A percentile compares a stretch with the other conserved stretches of the same genome.
These are phyloP conservation scores for Friedmanniomyces endolithicus DNA, from an alignment of 495 filamentous ascomycete species.

Conservation along the genomic window DNA sequence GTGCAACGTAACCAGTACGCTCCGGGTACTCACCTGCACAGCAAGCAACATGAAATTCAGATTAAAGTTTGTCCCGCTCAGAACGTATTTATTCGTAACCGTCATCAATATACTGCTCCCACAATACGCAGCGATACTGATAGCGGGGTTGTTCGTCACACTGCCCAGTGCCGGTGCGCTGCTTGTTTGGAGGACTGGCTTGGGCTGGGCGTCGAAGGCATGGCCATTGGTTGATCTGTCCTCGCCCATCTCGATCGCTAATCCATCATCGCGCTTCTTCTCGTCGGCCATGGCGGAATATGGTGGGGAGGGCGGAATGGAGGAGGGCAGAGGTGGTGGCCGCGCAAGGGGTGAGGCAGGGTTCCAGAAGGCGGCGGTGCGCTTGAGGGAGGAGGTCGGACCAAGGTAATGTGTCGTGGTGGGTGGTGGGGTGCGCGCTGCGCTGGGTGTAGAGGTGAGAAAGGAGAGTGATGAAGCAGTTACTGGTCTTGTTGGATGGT, in stretches of 20 bases:
- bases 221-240: conserved; percentile 28
- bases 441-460: not conserved
- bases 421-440: not conserved
- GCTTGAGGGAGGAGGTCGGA: conserved; percentile 6
- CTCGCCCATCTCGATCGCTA: conserved; percentile 55
- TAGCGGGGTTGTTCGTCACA: conserved; percentile 44
- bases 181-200: conserved; percentile 24
- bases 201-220: conserved; percentile 33
- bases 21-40: conserved; percentile 63
- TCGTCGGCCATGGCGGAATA: conserved; percentile 50
- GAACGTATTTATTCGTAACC: conserved; percentile 95
- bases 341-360: conserved; percentile 10
- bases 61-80: conserved; percentile 85
- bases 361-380: conserved; percentile 1
- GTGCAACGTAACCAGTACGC: too few species aligned
- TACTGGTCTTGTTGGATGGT: not conserved
- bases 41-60: conserved; percentile 90
- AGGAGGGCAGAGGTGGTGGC: conserved; percentile 1
- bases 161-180: conserved; percentile 22
- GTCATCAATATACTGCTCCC: conserved; percentile 95
- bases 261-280: conserved; percentile 74
- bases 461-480: not conserved
- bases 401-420: conserved; percentile 14
- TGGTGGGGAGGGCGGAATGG: not conserved
- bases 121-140: conserved; percentile 86